Evolutionary conservation across 2,329 filamentous ascomycete species (phyloP).

Genomic region (Pyricularia sp.): DNA sequence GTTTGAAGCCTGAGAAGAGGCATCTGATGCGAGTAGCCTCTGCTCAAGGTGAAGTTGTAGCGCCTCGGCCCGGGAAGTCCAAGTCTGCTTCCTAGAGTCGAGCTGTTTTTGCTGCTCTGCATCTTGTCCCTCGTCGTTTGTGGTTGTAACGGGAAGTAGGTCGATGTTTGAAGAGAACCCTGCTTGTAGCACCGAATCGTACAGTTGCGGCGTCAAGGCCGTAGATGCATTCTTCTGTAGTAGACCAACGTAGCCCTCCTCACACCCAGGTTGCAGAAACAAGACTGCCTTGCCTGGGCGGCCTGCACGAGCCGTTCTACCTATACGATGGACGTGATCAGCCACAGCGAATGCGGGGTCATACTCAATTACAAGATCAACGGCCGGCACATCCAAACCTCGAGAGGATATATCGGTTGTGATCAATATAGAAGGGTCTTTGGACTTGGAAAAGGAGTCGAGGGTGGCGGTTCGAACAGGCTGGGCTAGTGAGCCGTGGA

Average conservation of each 20-base stretch:
- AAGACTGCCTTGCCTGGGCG: slow-evolving; percentile 78
- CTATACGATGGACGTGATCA: slow-evolving; percentile 90
- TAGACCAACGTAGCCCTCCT: slow-evolving; percentile 81
- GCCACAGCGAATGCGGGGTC: slow-evolving; percentile 90
- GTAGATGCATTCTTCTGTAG: slow-evolving; percentile 39
- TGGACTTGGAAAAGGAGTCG: slow-evolving; percentile 64
- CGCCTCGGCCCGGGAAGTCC: slow-evolving; percentile 38
- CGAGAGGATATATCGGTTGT: slow-evolving; percentile 95
- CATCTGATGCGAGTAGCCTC: slow-evolving; percentile 35
- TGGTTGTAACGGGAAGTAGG: slow-evolving; percentile 44
- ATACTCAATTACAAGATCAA: slow-evolving; percentile 92
- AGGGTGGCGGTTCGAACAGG: slow-evolving; percentile 81
- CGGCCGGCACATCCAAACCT: slow-evolving; percentile 88
- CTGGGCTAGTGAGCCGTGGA: slow-evolving; percentile 89
- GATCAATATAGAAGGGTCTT: slow-evolving; percentile 71
- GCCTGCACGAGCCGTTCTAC: slow-evolving; percentile 88
- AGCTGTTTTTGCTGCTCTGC: slow-evolving; percentile 21
- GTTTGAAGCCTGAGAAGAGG: slow-evolving; percentile 7
- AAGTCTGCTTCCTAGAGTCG: slow-evolving; percentile 29
- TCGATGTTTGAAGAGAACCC: slow-evolving; percentile 53
- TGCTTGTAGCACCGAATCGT: slow-evolving; percentile 51
- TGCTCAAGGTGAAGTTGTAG: slow-evolving; percentile 53
- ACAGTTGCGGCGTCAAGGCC: slow-evolving; percentile 38
- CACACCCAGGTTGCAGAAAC: slow-evolving; percentile 82
- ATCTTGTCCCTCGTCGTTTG: slow-evolving; percentile 58